Base-by-base conservation (phyloP, 495 filamentous ascomycete species). In the Lentithecium fluviatile region DNA sequence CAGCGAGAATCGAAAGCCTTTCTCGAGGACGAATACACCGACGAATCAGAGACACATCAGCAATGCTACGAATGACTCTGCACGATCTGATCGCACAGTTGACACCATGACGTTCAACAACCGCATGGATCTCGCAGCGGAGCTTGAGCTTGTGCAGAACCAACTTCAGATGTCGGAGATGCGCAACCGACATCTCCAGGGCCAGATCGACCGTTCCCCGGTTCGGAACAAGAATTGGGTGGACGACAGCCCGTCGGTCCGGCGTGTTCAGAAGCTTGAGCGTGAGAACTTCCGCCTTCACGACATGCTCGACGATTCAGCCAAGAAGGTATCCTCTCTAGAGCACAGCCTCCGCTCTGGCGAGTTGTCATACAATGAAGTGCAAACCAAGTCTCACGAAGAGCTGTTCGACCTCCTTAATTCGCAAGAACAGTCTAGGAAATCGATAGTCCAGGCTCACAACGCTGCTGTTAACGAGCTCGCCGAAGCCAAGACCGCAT, bases 121-220 rank as follows among this genome's bases (percentile, higher is more conserved):
- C 65, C 84, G 87, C 15, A 91, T 95, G 86, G 94, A 98, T 68
- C 76, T 96, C 55, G 92, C 90, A 36, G 84, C 89, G 11, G 93
- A 98, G 69, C 77, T 97, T 8, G 94, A 98, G 69, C 84, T 95
- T 73, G 78, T 96, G 45, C 94, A 97, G 69, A 97, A 95, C 71
- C 91, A 95, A 72, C 82, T 98, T 45, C 93, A 98, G 67, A 83
- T 97, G 76, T 87, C 88, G 7, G 88, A 97, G 73, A 96, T 98
- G 90, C 89, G 93, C 65, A 96, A 96, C 75, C 85, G 89, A 36
- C 93, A 98, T 70, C 83, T 98, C 15, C 89, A 96, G 68, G 92
- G 83, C 70, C 91, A 96, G 69, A 76, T 97, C 56, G 86, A 89
- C 45, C 83, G 87, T 24, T 81, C 80, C 0, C 82, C 84, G 1